Evolutionary conservation across 2,329 filamentous ascomycete genomes (phyloP).

Genomic region (Nothophoma quercina): DNA sequence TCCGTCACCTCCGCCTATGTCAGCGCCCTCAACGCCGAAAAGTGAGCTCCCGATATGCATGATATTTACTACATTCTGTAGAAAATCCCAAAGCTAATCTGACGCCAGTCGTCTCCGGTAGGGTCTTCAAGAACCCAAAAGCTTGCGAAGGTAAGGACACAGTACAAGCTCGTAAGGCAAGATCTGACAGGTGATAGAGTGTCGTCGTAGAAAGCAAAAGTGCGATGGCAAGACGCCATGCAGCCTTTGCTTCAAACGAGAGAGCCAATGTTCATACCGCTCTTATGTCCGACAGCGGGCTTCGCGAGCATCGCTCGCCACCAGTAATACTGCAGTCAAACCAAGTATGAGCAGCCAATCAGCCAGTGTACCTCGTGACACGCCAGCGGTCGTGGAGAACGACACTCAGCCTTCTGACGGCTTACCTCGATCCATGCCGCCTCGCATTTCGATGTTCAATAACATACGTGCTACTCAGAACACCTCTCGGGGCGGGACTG

Average conservation of each 20-base stretch:
- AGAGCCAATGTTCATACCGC: constrained; percentile 11
- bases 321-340: not conserved
- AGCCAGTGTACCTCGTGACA: not conserved
- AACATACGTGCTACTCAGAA: constrained; percentile 17
- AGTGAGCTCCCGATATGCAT: no score
- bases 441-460: constrained; percentile 15
- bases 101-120: not conserved
- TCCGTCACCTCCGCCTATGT: no score
- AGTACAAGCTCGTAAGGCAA: not conserved
- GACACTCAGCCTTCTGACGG: not conserved
- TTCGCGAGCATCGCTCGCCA: not conserved
- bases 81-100: no score
- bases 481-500: constrained; percentile 6
- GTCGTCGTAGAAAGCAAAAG: constrained; percentile 14
- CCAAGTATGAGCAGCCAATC: not conserved
- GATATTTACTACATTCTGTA: no score
- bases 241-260: constrained; percentile 2
- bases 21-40: no score
- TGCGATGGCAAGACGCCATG: constrained; percentile 15
- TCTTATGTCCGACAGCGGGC: constrained; percentile 7
- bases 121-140: constrained; percentile 13
- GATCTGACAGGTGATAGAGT: constrained; percentile 2
- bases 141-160: constrained; percentile 14
- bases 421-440: constrained; percentile 8
- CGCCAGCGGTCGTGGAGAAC: not conserved